A percentile compares a stretch with the other conserved stretches of the same genome.
Conservation (phyloP, 2,329 filamentous ascomycete genomes). For the Cytospora mali region DNA sequence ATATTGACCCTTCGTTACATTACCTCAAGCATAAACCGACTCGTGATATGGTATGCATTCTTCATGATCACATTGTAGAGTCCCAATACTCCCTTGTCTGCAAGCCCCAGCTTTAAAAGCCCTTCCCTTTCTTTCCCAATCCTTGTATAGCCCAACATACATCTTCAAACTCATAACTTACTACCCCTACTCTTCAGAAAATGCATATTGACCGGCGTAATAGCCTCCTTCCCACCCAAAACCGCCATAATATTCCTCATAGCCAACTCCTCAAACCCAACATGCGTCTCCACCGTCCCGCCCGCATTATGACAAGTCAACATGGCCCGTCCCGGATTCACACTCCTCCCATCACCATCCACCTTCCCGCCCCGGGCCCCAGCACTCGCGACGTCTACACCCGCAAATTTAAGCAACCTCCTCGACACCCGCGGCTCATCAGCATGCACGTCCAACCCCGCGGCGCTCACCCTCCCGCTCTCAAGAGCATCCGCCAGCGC, state of each 20-base stretch:
- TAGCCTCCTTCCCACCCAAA: slow-evolving; percentile 50
- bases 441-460: slow-evolving; percentile 66
- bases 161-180: not conserved
- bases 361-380: not conserved
- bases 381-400: slow-evolving; percentile 21
- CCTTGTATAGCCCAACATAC: not conserved
- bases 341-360: not conserved
- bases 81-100: too few relatives aligned
- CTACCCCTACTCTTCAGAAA: slow-evolving; percentile 42
- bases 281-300: slow-evolving; percentile 65
- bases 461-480: slow-evolving; percentile 49
- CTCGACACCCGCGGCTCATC: slow-evolving; percentile 59
- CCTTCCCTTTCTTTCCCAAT: too few relatives aligned
- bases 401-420: slow-evolving; percentile 46
- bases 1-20: not conserved
- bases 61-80: not conserved
- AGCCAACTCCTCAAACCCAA: slow-evolving; percentile 67
- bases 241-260: slow-evolving; percentile 69
- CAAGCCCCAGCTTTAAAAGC: too few relatives aligned
- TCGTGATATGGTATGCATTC: slow-evolving; percentile 3
- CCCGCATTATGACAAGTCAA: slow-evolving; percentile 70
- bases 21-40: not conserved
- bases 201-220: slow-evolving; percentile 66
- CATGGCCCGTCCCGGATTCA: slow-evolving; percentile 49
- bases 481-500: slow-evolving; percentile 63